Evolutionary conservation across 2,329 filamentous ascomycete species (phyloP).

Genomic region (Hortaea sp.): DNA sequence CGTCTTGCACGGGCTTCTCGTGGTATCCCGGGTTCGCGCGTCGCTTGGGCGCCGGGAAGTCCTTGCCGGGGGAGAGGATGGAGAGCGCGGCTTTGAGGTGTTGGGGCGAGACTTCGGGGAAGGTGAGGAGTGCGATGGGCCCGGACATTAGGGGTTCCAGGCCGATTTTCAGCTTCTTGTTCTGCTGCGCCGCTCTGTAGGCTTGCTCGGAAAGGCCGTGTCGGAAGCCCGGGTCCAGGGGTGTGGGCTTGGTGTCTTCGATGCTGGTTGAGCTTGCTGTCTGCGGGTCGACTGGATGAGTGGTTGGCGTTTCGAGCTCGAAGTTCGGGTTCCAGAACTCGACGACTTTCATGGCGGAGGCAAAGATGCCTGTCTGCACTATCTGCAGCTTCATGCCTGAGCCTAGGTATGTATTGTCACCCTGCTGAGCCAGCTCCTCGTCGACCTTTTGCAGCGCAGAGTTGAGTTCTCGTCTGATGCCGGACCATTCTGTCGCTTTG

Average conservation of each 20-base stretch:
- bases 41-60: constrained; percentile 69
- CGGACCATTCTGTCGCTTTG: constrained; percentile 63
- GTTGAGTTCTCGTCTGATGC: constrained; percentile 59
- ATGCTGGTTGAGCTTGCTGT: constrained; percentile 26
- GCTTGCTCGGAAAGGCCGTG: constrained; percentile 52
- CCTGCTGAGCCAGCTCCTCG: constrained; percentile 49
- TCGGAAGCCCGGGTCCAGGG: constrained; percentile 44
- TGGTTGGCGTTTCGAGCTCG: constrained; percentile 6
- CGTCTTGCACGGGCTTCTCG: constrained; percentile 67
- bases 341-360: constrained; percentile 70
- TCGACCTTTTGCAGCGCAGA: constrained; percentile 55
- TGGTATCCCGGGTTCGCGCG: constrained; percentile 71
- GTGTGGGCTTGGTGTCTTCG: constrained; percentile 19
- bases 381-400: constrained; percentile 59
- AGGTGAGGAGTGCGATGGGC: constrained; percentile 66
- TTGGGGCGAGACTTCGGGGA: constrained; percentile 73
- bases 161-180: constrained; percentile 46
- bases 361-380: constrained; percentile 81
- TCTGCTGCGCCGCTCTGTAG: constrained; percentile 36
- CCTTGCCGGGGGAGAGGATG: constrained; percentile 61
- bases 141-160: constrained; percentile 72
- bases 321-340: constrained; percentile 57
- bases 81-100: constrained; percentile 74
- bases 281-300: constrained; percentile 15
- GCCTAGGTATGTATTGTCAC: constrained; percentile 43